Conservation (phyloP, 2,329 filamentous ascomycete species). For the Penicillium sp. region DNA sequence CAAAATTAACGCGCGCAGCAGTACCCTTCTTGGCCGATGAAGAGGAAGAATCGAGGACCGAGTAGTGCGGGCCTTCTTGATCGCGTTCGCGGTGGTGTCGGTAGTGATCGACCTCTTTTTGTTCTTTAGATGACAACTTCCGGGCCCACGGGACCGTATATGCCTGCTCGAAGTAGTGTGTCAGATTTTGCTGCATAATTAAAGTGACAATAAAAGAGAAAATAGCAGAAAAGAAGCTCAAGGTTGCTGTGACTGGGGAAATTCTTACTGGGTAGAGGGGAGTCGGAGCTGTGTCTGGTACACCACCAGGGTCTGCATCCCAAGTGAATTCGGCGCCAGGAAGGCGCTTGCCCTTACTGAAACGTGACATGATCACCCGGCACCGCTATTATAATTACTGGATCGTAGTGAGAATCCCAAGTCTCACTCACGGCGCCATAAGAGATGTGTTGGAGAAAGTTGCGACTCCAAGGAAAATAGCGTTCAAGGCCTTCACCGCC, state of each 20-base stretch:
- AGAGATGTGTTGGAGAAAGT: constrained; percentile 2
- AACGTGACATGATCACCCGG: constrained; percentile 38
- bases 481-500: constrained; percentile 18
- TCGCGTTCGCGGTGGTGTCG: constrained; percentile 55
- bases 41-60: constrained; percentile 47
- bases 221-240: neutral
- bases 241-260: neutral
- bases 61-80: constrained; percentile 62
- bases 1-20: constrained; percentile 51
- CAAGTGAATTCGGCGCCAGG: constrained; percentile 45
- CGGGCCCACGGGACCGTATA: constrained; percentile 37
- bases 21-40: constrained; percentile 45
- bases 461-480: constrained; percentile 14
- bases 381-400: neutral
- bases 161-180: constrained; percentile 29
- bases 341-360: constrained; percentile 39
- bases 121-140: constrained; percentile 44
- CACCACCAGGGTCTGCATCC: constrained; percentile 40
- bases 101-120: constrained; percentile 50
- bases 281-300: constrained; percentile 45
- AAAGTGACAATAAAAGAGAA: neutral
- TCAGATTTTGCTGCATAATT: neutral
- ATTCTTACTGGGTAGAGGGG: constrained; percentile 49
- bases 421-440: constrained; percentile 8
- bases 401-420: neutral